Percentiles rank a stretch among this genome's conserved stretches.
phyloP scores from a whole-genome alignment of 768 basidiomycete species.

The Russula sp. region DNA sequence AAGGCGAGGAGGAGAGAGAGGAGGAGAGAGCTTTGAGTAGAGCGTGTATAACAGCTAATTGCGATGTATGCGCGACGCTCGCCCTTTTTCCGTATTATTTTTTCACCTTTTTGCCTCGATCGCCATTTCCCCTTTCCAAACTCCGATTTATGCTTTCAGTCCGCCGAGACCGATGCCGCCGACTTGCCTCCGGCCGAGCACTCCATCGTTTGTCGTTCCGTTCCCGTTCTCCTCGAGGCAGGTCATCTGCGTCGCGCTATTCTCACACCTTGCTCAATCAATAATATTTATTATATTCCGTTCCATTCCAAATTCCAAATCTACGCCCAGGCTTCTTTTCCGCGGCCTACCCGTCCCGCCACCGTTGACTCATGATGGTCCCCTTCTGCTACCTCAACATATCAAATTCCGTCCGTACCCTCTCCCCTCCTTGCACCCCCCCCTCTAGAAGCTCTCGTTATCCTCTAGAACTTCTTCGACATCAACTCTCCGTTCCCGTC shows the following conservation, averaged over 20 bases:
- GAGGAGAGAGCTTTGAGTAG: background rate
- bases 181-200: conserved; percentile 3
- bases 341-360: conserved; percentile 9
- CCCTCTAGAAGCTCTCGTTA: conserved; percentile 1
- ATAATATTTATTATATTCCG: background rate
- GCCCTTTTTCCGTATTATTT: background rate
- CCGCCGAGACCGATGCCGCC: background rate
- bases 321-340: conserved; percentile 2
- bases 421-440: background rate
- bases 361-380: background rate
- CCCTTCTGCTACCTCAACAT: background rate
- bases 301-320: conserved; percentile 1
- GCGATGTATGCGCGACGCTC: background rate
- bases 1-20: background rate
- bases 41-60: background rate
- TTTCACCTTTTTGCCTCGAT: background rate
- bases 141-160: background rate
- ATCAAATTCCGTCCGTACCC: conserved; percentile 3
- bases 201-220: background rate
- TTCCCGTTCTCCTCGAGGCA: conserved; percentile 18
- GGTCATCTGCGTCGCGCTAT: conserved; percentile 3
- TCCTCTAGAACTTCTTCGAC: conserved; percentile 4
- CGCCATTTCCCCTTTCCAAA: background rate
- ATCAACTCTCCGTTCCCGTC: background rate
- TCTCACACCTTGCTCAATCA: background rate